Conservation (phyloP, 345 rosid genomes). For the Geranium rotundifolium region DNA sequence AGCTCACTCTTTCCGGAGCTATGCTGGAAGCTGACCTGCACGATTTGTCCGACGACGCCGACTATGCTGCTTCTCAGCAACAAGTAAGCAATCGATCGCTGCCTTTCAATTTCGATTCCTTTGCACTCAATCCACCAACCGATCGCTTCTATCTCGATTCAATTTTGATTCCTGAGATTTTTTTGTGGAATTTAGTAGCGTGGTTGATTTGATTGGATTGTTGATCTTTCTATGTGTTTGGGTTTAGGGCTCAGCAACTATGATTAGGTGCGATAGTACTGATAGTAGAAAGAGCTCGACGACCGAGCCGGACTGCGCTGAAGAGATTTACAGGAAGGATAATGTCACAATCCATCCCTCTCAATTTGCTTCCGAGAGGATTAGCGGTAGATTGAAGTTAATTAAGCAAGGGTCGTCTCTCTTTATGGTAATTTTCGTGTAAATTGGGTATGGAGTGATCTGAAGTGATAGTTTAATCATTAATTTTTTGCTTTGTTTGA, state of each 20-base stretch:
- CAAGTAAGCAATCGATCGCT: conserved; percentile 36
- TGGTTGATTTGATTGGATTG: background rate
- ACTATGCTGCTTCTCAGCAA: conserved; percentile 81
- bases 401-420: conserved; percentile 69
- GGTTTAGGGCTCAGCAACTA: conserved; percentile 57
- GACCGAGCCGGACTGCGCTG: conserved; percentile 57
- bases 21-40: conserved; percentile 72
- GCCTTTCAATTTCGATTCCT: background rate
- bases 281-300: conserved; percentile 39
- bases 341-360: conserved; percentile 88
- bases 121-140: background rate
- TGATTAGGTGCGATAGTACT: conserved; percentile 51
- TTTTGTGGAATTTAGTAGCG: background rate
- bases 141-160: background rate
- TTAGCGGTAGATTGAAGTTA: conserved; percentile 81
- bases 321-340: conserved; percentile 58
- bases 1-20: background rate
- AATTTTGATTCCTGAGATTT: background rate
- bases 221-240: background rate
- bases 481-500: background rate
- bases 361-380: conserved; percentile 81
- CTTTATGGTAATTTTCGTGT: conserved; percentile 39
- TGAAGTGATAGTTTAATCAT: too few relatives aligned
- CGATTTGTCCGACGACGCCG: conserved; percentile 96
- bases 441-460: too few relatives aligned